A percentile compares a stretch with the other conserved stretches of the same genome.
These are phyloP conservation scores for Zelonia costaricensis DNA, from an alignment of 208 protist genomes.

Conservation along the genomic window DNA sequence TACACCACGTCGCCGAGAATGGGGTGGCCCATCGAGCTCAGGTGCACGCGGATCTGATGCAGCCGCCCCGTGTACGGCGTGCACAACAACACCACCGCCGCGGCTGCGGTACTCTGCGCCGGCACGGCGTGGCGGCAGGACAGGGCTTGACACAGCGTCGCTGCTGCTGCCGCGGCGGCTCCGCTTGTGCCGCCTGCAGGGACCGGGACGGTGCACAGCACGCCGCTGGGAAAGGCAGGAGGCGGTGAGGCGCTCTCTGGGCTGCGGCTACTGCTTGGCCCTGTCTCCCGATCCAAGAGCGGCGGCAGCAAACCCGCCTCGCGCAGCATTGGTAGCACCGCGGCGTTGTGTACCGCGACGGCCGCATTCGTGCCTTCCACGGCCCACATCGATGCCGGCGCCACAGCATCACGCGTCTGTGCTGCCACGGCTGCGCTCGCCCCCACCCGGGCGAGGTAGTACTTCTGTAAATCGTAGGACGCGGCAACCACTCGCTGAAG, in stretches of 20 bases:
- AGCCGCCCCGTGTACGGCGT: constrained; percentile 89
- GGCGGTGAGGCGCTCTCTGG: too few relatives aligned
- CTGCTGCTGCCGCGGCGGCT: background rate
- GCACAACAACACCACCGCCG: constrained; percentile 65
- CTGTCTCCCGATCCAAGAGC: background rate
- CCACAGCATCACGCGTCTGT: too few relatives aligned
- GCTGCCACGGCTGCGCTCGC: background rate
- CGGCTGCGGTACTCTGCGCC: background rate
- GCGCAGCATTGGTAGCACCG: too few relatives aligned
- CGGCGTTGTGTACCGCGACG: too few relatives aligned
- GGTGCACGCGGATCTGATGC: constrained; percentile 92
- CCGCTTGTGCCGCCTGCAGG: background rate
- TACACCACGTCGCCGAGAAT: constrained; percentile 80
- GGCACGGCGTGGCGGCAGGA: background rate
- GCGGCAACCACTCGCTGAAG: constrained; percentile 14
- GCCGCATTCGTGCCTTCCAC: too few relatives aligned
- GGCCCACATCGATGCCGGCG: too few relatives aligned
- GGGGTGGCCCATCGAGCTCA: constrained; percentile 65
- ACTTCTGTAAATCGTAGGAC: constrained; percentile 35
- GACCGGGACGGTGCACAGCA: constrained; percentile 11
- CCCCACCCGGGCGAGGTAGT: constrained; percentile 35
- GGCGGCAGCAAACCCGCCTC: too few relatives aligned
- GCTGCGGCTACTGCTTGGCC: background rate
- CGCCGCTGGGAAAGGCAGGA: constrained; percentile 9
- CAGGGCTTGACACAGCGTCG: constrained; percentile 22